These are phyloP conservation scores for Fusarium dlaminii DNA, from an alignment of 2,329 filamentous ascomycete species.

Conservation along the genomic window DNA sequence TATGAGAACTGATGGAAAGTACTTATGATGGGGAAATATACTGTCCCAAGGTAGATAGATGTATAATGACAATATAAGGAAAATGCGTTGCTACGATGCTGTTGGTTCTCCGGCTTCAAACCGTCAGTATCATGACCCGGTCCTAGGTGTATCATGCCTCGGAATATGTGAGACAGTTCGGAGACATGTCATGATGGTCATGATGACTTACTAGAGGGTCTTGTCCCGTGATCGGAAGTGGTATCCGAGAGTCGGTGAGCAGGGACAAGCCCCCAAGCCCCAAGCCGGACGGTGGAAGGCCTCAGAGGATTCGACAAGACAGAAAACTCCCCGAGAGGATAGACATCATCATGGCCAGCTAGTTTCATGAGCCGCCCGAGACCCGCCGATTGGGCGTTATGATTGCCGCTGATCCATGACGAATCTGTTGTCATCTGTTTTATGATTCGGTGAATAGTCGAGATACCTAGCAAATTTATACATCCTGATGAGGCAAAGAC, in stretches of 20 bases:
- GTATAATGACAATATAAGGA: slow-evolving; percentile 5
- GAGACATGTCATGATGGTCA: neutral
- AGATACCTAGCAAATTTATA: slow-evolving; percentile 13
- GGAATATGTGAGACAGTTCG: neutral
- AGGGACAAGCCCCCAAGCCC: neutral
- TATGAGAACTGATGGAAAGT: slow-evolving; percentile 5
- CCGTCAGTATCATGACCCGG: neutral
- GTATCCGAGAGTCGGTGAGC: neutral
- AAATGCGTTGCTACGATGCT: neutral
- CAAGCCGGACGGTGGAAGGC: neutral
- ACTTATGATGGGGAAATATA: neutral
- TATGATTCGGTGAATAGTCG: slow-evolving; percentile 30
- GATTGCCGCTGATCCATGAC: slow-evolving; percentile 3
- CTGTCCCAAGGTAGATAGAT: slow-evolving; percentile 12
- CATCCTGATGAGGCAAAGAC: slow-evolving; percentile 27
- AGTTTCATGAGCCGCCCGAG: slow-evolving; percentile 26
- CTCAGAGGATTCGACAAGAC: neutral
- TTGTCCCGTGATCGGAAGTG: neutral
- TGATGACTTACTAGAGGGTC: neutral
- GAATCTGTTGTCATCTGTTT: neutral
- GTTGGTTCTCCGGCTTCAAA: neutral
- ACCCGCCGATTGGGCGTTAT: slow-evolving; percentile 16
- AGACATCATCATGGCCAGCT: neutral
- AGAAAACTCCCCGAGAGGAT: neutral
- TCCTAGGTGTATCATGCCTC: neutral